A percentile compares a stretch with the other conserved stretches of the same genome.
Conservation (phyloP, 1,139 yeast species). For the Scheffersomyces segobiensis region DNA sequence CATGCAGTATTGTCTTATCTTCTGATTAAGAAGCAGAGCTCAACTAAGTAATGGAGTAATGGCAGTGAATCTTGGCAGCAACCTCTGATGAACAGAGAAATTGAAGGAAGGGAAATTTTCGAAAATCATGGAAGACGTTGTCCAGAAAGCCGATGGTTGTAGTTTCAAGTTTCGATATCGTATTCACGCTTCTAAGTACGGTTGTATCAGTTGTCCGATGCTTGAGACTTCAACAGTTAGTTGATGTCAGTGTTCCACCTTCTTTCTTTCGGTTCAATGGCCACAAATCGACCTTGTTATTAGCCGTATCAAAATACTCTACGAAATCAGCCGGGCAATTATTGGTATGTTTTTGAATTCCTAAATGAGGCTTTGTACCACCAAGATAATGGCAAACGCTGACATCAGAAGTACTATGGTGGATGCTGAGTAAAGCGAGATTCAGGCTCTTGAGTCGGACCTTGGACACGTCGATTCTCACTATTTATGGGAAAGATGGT, state of each 20-base stretch:
- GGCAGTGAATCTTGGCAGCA: too few species aligned
- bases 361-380: not conserved
- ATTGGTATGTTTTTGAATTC: not conserved
- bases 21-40: too few species aligned
- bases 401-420: not conserved
- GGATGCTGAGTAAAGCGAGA: not conserved
- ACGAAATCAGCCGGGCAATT: not conserved
- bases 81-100: too few species aligned
- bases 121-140: too few species aligned
- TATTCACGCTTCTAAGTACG: too few species aligned
- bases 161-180: too few species aligned
- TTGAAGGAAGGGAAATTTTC: too few species aligned
- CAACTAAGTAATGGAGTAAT: too few species aligned
- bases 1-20: too few species aligned
- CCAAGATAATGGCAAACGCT: not conserved
- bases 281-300: not conserved
- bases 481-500: not conserved
- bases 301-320: not conserved
- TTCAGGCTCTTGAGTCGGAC: not conserved
- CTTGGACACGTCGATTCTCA: not conserved
- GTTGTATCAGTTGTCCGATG: too few species aligned
- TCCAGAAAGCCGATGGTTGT: too few species aligned
- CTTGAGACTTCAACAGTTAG: too few species aligned
- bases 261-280: not conserved
- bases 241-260: not conserved